Base-by-base conservation (phyloP, 2,329 filamentous ascomycete species). In the Monilinia laxa region DNA sequence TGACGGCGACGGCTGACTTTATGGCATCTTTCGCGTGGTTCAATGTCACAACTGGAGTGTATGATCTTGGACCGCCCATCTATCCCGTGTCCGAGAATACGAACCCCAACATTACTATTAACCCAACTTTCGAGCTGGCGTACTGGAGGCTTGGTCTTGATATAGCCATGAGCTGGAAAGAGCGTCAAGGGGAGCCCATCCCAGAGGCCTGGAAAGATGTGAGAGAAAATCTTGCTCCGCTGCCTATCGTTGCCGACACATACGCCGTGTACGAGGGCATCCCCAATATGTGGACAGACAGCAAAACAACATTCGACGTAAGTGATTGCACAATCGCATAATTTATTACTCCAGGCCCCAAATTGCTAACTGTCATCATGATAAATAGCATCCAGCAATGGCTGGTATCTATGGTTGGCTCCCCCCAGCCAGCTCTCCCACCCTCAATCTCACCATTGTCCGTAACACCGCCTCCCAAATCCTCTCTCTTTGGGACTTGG, bases 61-160 rank as follows among this genome's bases (percentile, higher is more conserved):
- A 85, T 70, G 85, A 84, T 66, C 77, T 84, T 5, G 82, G 82
- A 0, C 81, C 82, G 4, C 82, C 82, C 1, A 79, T 83, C 68
- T 82, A 84, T 66, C 81, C 81, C 0, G 81, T 82, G 6, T 81
- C 82, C 1, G 85, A 88, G 71, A 88, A 87, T 69, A 87, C 85
- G 0, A 79, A 80, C 14, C 84, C 85, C 0, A 86, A 87, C 68
- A 75, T 72, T 1, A 87, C 85, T 0, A 73, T 82, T 2, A 87
- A 87, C 70, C 83, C 85, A 23, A 81, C 84, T 0, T 88, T 87
- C 66, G 85, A 88, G 76, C 76, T 84, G 7, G 70, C 85, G 9
- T 88, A 88, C 74, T 87, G 85, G 85, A 79, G 82, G 20, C 87
- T 87, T 68, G 85, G 85, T 1, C 78, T 87, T 20, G 80, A 83